Percentiles rank a stretch among this genome's conserved stretches.
Conservation (phyloP, 441 rosid species). For the Bruguiera hainesii region DNA sequence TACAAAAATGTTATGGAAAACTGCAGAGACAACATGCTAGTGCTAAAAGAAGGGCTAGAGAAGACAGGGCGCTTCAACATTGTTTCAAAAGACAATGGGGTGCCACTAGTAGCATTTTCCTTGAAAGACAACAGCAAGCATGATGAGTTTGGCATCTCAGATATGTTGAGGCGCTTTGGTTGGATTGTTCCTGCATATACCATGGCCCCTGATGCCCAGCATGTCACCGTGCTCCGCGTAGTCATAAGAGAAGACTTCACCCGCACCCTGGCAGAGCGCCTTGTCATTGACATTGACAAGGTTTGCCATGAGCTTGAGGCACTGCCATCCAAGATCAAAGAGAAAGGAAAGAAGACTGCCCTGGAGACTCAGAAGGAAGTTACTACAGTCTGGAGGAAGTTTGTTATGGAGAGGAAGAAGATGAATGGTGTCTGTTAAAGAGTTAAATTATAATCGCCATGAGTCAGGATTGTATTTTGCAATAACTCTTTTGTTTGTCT, state of each 20-base stretch:
- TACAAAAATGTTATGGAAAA: constrained; percentile 79
- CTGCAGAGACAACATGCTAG: constrained; percentile 65
- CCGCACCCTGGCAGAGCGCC: constrained; percentile 75
- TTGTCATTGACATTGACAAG: constrained; percentile 59
- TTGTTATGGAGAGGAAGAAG: constrained; percentile 38
- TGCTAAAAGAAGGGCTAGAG: constrained; percentile 60
- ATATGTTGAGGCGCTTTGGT: constrained; percentile 71
- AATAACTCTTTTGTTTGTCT: neutral
- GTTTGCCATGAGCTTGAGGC: constrained; percentile 50
- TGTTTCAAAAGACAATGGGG: constrained; percentile 76
- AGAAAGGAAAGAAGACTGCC: constrained; percentile 39
- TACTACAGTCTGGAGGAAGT: constrained; percentile 39
- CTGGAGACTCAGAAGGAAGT: constrained; percentile 56
- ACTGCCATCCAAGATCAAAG: constrained; percentile 44
- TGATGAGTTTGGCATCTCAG: constrained; percentile 68
- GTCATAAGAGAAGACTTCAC: constrained; percentile 89
- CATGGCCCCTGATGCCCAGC: constrained; percentile 84
- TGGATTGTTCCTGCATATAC: constrained; percentile 94
- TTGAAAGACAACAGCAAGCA: constrained; percentile 59
- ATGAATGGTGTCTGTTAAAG: constrained; percentile 39
- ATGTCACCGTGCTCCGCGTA: constrained; percentile 79
- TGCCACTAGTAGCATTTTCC: constrained; percentile 87
- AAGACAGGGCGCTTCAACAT: constrained; percentile 59
- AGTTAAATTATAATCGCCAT: too few species aligned
- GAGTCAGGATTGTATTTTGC: neutral